Evolutionary conservation across 2,329 filamentous ascomycete genomes (phyloP), one percentile per base, ranked within the genome.

Genomic region (Bipolaris oryzae): DNA sequence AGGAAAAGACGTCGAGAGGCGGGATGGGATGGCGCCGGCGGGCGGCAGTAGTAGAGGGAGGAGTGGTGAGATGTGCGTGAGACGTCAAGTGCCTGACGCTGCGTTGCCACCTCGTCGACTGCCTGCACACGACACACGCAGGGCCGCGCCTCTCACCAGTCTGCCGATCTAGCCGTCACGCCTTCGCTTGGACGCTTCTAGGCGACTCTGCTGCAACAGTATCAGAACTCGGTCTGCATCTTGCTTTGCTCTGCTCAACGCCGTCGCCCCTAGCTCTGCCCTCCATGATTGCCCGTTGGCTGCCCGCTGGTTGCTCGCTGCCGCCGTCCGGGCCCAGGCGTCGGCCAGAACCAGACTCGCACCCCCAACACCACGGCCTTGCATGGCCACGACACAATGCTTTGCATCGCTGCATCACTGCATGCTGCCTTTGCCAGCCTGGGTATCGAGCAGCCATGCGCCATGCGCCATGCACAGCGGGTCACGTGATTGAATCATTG

Each of bases 51-150:
- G 28, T 31, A 33, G 34, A 49, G 48, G 44, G 50, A 28, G 52
- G 55, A 25, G 53, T 55, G 54, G 53, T 55, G 61, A 52, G 54
- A 57, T 61, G 47, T 56, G 48, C 58, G 57, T 65, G 60, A 66
- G 61, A 68, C 63, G 57, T 50, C 44, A 47, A 58, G 46, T 58
- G 63, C 63, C 60, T 66, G 58, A 60, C 61, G 57, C 56, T 61
- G 55, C 60, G 62, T 48, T 61, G 62, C 63, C 64, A 67, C 61
- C 60, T 64, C 61, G 57, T 49, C 62, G 52, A 53, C 39, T 25
- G 39, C n/a, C 21, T 42, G 62, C 57, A 58, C 57, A 58, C 58
- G 57, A 63, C 60, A 48, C 50, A 47, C 48, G 28, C 52, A 43
- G n/a, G 35, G 20, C 46, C 48, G 25, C 50, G 35, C 50, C 55